phyloP scores from a whole-genome alignment of 495 filamentous ascomycete genomes.

The Lasiosphaeria ovina region DNA sequence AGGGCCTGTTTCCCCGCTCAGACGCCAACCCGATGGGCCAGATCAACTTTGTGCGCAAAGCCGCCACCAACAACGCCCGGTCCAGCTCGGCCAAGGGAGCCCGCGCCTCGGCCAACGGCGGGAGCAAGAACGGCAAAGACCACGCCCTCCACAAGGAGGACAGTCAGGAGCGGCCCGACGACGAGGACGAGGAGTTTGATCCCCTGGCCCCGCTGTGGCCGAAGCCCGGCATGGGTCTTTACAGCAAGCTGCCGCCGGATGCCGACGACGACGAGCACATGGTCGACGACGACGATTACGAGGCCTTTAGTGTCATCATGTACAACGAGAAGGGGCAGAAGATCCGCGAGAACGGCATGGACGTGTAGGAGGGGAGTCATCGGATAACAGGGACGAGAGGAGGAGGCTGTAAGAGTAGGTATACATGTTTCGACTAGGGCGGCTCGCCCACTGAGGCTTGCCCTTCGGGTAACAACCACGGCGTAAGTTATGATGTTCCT shows the following conservation, averaged over 20 bases:
- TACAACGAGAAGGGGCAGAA: constrained; percentile 44
- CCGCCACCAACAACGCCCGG: constrained; percentile 18
- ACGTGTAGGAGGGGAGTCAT: constrained; percentile 15
- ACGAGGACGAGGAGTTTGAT: constrained; percentile 34
- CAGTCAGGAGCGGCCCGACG: constrained; percentile 14
- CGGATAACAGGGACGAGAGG: not conserved
- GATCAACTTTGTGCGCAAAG: constrained; percentile 41
- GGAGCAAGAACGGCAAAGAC: constrained; percentile 2
- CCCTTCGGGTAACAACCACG: too few relatives aligned
- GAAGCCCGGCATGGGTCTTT: constrained; percentile 58
- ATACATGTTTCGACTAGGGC: not conserved
- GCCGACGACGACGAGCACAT: constrained; percentile 44
- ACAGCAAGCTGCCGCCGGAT: constrained; percentile 43
- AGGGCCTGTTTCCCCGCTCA: constrained; percentile 37
- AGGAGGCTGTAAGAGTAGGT: not conserved
- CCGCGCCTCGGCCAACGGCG: not conserved
- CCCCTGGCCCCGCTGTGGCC: constrained; percentile 62
- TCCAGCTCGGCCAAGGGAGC: constrained; percentile 3
- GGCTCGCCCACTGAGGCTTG: too few relatives aligned
- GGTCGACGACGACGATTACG: constrained; percentile 48
- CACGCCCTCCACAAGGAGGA: constrained; percentile 7
- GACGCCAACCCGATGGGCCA: constrained; percentile 38
- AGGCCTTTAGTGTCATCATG: constrained; percentile 52
- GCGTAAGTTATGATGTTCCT: too few relatives aligned
- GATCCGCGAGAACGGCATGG: constrained; percentile 36